Conservation (phyloP, 306 rosid genomes). For the Prunus davidiana region DNA sequence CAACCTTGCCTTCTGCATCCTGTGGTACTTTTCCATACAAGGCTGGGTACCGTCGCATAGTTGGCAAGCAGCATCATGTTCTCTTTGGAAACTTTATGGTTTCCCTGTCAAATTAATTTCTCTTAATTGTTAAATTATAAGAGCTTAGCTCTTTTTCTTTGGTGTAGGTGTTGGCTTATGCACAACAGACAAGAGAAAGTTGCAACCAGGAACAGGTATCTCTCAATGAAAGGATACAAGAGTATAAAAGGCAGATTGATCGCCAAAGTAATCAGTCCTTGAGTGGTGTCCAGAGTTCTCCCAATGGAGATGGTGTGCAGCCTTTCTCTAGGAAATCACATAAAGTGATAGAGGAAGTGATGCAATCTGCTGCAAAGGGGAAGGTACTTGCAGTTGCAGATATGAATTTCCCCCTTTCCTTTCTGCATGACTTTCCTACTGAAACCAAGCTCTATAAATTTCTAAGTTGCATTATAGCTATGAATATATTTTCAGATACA, state of each 20-base stretch:
- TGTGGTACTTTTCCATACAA: neutral
- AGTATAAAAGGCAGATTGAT: slow-evolving; percentile 56
- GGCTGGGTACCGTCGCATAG: neutral
- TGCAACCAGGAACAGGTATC: slow-evolving; percentile 54
- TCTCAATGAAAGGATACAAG: slow-evolving; percentile 64
- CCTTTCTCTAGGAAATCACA: slow-evolving; percentile 54
- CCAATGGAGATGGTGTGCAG: slow-evolving; percentile 42
- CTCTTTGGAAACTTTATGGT: neutral
- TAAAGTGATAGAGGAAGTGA: slow-evolving; percentile 59
- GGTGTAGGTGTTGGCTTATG: slow-evolving; percentile 59
- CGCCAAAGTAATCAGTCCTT: slow-evolving; percentile 55
- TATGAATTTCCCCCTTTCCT: neutral
- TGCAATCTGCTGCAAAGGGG: slow-evolving; percentile 70
- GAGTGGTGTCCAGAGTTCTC: slow-evolving; percentile 42
- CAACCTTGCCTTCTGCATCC: neutral
- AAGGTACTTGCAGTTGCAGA: slow-evolving; percentile 44
- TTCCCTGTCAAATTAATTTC: neutral
- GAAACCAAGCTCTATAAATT: neutral
- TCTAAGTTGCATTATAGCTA: slow-evolving; percentile 16
- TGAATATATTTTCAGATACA: slow-evolving; percentile 50
- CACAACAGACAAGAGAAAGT: slow-evolving; percentile 61
- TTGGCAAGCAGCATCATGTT: neutral
- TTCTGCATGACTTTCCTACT: slow-evolving; percentile 10
- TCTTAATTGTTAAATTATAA: neutral
- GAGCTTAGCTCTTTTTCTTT: slow-evolving; percentile 25